These are phyloP conservation scores for Rhynchospora breviuscula DNA, from an alignment of 176 grass and related monocot species.

Conservation along the genomic window DNA sequence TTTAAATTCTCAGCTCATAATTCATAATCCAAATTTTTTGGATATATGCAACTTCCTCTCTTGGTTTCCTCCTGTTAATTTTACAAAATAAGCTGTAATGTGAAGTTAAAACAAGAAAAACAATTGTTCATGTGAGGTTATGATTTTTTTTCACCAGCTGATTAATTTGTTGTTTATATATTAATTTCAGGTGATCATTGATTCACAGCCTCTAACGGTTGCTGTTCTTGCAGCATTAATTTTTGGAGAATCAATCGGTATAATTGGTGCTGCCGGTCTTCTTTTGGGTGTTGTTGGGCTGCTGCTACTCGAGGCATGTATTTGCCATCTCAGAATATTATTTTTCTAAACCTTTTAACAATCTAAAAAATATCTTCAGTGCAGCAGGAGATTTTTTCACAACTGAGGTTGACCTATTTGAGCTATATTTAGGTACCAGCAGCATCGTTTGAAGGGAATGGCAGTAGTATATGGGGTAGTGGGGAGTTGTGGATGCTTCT, in stretches of 20 bases:
- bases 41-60: not conserved
- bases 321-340: slow-evolving; percentile 1
- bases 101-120: not conserved
- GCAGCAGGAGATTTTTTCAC: not conserved
- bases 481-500: slow-evolving; percentile 98
- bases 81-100: not conserved
- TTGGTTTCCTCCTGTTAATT: not conserved
- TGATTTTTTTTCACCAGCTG: slow-evolving; percentile 4
- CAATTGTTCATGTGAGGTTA: slow-evolving; percentile 12
- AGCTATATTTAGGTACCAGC: slow-evolving; percentile 58
- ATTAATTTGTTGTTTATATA: not conserved
- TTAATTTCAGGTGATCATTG: slow-evolving; percentile 82
- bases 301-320: slow-evolving; percentile 73
- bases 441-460: slow-evolving; percentile 50
- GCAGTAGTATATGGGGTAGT: slow-evolving; percentile 66
- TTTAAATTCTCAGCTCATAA: slow-evolving; percentile 3
- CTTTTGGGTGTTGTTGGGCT: slow-evolving; percentile 65
- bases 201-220: slow-evolving; percentile 89
- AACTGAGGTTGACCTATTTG: not conserved
- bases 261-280: slow-evolving; percentile 58
- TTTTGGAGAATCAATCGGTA: slow-evolving; percentile 80
- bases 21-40: not conserved
- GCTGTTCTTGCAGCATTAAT: slow-evolving; percentile 77
- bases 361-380: not conserved
- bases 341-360: not conserved